Evolutionary conservation across 2,329 filamentous ascomycete genomes (phyloP), one percentile per base, ranked within the genome.

Genomic region (Pseudogymnoascus sp.): DNA sequence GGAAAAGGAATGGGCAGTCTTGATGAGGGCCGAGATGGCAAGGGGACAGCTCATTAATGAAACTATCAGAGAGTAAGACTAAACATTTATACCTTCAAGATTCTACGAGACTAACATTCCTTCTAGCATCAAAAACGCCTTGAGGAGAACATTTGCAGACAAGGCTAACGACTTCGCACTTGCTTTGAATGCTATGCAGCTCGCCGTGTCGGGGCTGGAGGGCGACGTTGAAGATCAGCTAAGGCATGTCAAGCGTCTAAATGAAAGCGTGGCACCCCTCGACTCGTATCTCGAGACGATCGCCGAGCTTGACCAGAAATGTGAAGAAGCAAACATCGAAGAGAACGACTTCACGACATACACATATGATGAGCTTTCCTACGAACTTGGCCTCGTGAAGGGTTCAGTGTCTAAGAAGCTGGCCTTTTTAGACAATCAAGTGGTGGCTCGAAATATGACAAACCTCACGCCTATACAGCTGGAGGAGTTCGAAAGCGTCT

Each of bases 341-440:
- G 94, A 99, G 72, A 99, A 99, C 75, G 94, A 99, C 78, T 97
- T 94, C 75, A 99, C 94, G n/a, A 97, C 93, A 7, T 97, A 97
- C 77, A 96, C 93, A 8, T 94, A 97, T 74, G 94, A 99, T 73
- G 94, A 99, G 76, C 82, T 99, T 44, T 86, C 87, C 65, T 99
- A 99, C 77, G 94, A 99, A 77, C 82, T 97, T 64, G 87, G 91
- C 14, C 82, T 99, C 31, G 94, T 97, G 63, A 92, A 92, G 73
- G 88, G 90, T 31, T 94, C 90, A 10, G 93, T 97, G 28, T 89
- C 92, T 67, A 99, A 97, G 80, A 99, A 99, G 77, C 84, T 97
- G 63, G 88, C 90, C 47, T 99, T 99, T 78, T 80, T 99, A 63
- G 93, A 99, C 73, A 99, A 99, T 77, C 94, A 99, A 77, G 95